phyloP scores from a whole-genome alignment of 257 asterid genomes.

The Rubia yunnanensis region DNA sequence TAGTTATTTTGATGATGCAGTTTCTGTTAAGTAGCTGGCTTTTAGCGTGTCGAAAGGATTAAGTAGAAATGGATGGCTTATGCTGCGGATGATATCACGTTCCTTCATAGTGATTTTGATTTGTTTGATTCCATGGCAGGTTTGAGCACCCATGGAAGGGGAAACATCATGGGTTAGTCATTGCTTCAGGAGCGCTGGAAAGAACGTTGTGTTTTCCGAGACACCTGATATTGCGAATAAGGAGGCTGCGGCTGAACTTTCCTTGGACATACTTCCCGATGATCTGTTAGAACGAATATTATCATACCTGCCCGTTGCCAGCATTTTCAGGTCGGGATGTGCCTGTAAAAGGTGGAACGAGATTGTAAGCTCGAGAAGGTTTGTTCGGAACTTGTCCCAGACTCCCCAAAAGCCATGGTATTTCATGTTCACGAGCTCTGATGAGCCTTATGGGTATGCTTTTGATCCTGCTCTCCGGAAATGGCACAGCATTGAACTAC shows the following conservation, averaged over 20 bases:
- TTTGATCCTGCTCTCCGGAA: conserved; percentile 66
- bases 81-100: conserved; percentile 1
- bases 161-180: conserved; percentile 85
- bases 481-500: conserved; percentile 81
- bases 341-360: conserved; percentile 86
- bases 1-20: not conserved
- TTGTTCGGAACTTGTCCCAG: conserved; percentile 53
- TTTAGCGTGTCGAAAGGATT: not conserved
- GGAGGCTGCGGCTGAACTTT: conserved; percentile 39
- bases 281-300: conserved; percentile 82
- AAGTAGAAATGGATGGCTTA: not conserved
- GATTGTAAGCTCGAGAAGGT: conserved; percentile 61
- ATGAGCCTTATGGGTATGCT: conserved; percentile 77
- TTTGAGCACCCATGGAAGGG: conserved; percentile 52
- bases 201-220: conserved; percentile 30
- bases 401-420: conserved; percentile 79
- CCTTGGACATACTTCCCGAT: conserved; percentile 72
- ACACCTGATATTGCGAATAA: conserved; percentile 35
- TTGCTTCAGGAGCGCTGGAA: conserved; percentile 28
- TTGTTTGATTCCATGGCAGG: conserved; percentile 12
- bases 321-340: conserved; percentile 71
- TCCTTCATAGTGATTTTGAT: not conserved
- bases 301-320: conserved; percentile 64
- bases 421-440: conserved; percentile 91
- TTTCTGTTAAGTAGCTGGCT: not conserved